phyloP scores from a whole-genome alignment of 305 asterid genomes.

The Withania somnifera region DNA sequence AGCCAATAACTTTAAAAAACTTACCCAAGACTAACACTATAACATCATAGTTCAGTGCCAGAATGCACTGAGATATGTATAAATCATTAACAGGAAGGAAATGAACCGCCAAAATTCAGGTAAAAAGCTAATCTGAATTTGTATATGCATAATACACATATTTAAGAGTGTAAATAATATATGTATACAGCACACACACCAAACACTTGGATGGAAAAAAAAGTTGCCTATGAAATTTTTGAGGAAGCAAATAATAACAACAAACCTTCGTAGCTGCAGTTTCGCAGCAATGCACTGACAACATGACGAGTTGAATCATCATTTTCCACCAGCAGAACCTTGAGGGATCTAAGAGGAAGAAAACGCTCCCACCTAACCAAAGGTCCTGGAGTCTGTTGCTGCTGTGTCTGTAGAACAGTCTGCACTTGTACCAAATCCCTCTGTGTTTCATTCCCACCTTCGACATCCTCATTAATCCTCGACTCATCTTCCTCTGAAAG shows the following conservation, averaged over 20 bases:
- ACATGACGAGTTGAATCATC: slow-evolving; percentile 47
- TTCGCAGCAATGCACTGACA: slow-evolving; percentile 40
- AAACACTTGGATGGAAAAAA: not conserved
- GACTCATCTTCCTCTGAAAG: slow-evolving; percentile 25
- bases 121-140: not conserved
- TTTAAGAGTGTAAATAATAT: not conserved
- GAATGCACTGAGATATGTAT: not conserved
- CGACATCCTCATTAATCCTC: slow-evolving; percentile 16
- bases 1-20: not conserved
- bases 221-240: not conserved
- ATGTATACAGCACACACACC: not conserved
- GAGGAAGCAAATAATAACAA: not conserved
- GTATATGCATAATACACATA: not conserved
- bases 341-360: slow-evolving; percentile 37
- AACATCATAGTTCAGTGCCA: not conserved
- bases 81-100: not conserved
- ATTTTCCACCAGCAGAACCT: slow-evolving; percentile 43
- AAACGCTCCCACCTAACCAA: slow-evolving; percentile 39
- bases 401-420: slow-evolving; percentile 15
- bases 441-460: slow-evolving; percentile 12
- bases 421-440: slow-evolving; percentile 15
- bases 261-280: slow-evolving; percentile 47
- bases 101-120: not conserved
- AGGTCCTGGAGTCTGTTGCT: slow-evolving; percentile 23
- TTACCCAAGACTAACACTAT: not conserved